phyloP scores from a whole-genome alignment of 345 rosid genomes.

The Sisymbrium irio region DNA sequence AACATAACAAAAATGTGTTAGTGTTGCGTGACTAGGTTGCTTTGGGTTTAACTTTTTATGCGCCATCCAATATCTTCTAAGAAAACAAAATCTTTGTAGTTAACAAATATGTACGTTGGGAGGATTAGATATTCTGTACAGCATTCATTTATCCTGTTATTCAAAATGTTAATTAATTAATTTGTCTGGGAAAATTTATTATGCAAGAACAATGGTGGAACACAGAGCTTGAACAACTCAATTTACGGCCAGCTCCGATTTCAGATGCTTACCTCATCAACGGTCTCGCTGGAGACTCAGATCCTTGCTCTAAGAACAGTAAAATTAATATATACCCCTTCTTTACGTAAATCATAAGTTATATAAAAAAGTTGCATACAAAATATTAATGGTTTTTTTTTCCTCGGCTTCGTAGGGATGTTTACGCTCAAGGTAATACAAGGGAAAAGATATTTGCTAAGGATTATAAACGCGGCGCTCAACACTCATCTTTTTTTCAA shows the following conservation, averaged over 20 bases:
- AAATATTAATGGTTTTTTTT: neutral
- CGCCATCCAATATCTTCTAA: no score
- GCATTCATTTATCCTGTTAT: neutral
- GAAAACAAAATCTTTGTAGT: neutral
- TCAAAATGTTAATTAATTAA: neutral
- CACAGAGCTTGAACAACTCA: constrained; percentile 6
- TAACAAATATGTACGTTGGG: neutral
- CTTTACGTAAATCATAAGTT: neutral
- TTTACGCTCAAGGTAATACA: constrained; percentile 48
- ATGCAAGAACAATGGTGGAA: constrained; percentile 36
- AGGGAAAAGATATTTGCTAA: constrained; percentile 72
- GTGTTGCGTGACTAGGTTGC: no score
- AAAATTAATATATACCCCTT: neutral
- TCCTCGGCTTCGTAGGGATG: constrained; percentile 32
- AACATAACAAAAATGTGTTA: no score
- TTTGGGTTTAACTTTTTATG: no score
- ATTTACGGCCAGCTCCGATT: constrained; percentile 17
- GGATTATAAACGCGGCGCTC: constrained; percentile 87
- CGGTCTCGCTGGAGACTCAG: constrained; percentile 29
- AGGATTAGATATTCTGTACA: no score
- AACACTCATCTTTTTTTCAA: constrained; percentile 75
- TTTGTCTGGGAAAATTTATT: neutral
- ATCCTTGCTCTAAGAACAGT: constrained; percentile 26
- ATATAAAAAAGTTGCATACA: neutral
- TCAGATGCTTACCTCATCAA: constrained; percentile 27